Evolutionary conservation across 495 filamentous ascomycete genomes (phyloP), one percentile per base, ranked within the genome.

Genomic region (Cryomyces antarcticus): DNA sequence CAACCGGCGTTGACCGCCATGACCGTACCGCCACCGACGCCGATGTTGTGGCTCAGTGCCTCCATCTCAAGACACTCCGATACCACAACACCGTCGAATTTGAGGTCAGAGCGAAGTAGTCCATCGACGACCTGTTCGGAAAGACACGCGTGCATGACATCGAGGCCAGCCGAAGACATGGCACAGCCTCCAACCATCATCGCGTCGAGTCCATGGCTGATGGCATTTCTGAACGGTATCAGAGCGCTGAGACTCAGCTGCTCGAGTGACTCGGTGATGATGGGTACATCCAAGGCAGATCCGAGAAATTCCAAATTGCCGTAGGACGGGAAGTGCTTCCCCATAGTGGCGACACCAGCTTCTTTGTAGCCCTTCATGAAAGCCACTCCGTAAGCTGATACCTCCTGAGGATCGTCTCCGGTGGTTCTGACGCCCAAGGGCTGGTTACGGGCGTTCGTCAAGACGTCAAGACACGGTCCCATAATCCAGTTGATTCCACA

Each of bases 61-160:
- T 93, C 85, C 85, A 93, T 93, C 57, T 93, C 85, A n/a, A 93
- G 65, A 45, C 85, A 93, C 52, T 93, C 85, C 0, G 84, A 92
- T 37, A 93, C 80, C n/a, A 84, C 83, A 5, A 93, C 85, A 3
- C 85, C 85, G 44, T 82, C 69, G 52, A 93, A 93, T 6, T 80
- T 77, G 37, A 93, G 68, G 47, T 92, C 82, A 39, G 78, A 77
- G 12, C 85, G 69, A 11, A 93, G 61, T 11, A 93, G 62, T 33
- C 84, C 82, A 46, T 93, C 80, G 17, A 93, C 81, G 5, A 93
- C 82, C 52, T 92, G 84, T 46, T 92, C 82, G 7, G 81, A 87
- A 6, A 93, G 66, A 53, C 85, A 93, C 37, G 85, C 85, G 55
- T 93, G 84, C 76, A 86, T 88, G 33, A 86, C 80, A 49, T 87